Evolutionary conservation across 345 rosid genomes (phyloP), one percentile per base, ranked within the genome.

Genomic region (Barbarea vulgaris): DNA sequence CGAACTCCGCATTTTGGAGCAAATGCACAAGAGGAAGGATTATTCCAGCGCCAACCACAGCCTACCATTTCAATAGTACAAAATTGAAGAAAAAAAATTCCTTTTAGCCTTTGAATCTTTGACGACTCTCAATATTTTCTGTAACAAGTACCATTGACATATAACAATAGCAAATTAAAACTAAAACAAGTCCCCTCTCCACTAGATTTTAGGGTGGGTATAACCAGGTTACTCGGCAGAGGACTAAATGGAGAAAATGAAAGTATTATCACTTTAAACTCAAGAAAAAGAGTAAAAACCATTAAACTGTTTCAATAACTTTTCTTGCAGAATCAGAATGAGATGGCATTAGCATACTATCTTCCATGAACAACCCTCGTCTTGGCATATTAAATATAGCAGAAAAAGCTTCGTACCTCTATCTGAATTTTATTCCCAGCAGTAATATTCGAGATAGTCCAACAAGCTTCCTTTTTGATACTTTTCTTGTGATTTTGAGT

Each of bases 401-500:
- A 11, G 50, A 17, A 78, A 48, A 57, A 42, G 51, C 10, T 57
- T 27, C 56, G 51, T 79, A 91, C 97, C 97, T 91, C 93, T 77
- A 91, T 89, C 76, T 91, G 97, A 79, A 67, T 46, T 82, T 62
- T 83, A 76, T 87, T 91, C 44, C 95, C 95, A 56, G 97, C 97
- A 63, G 95, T 89, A 56, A 91, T 87, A 85, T 91, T 91, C 27
- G 97, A 91, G 77, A 91, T 84, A n/a, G 93, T 91, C 97, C 97
- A 87, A 75, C 97, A 88, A 42, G 97, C 97, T 82, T 88, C 97
- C 41, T 91, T 91, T 81, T 91, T 91, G 3, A 91, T 91, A 80
- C 93, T 91, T 77, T 91, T 91, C 80, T 88, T 91, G 85, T 83
- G 86, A 82, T 84, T 88, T 85, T 88, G 88, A 7, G 86, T 80